A percentile compares a stretch with the other conserved stretches of the same genome.
These are phyloP conservation scores for Phytophthora podocarpi DNA, from an alignment of 352 stramenopile genomes.

Conservation along the genomic window DNA sequence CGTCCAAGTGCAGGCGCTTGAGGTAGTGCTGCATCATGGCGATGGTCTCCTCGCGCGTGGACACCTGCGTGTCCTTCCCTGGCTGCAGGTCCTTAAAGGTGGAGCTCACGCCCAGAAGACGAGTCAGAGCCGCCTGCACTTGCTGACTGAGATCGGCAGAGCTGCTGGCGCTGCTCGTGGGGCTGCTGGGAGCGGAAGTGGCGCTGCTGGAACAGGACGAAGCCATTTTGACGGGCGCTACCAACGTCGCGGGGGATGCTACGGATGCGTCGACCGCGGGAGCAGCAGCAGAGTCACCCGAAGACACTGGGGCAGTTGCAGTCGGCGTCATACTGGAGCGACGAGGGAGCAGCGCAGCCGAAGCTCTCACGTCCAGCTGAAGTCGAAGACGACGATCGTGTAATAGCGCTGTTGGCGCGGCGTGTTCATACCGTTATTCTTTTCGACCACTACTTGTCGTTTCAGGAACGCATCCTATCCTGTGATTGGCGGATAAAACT, in stretches of 20 bases:
- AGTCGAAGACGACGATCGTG: slow-evolving; percentile 3
- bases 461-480: slow-evolving; percentile 13
- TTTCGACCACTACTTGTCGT: slow-evolving; percentile 14
- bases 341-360: neutral
- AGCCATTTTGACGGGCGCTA: slow-evolving; percentile 13
- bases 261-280: neutral
- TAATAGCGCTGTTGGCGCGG: neutral
- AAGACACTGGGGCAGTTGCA: no score
- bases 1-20: slow-evolving; percentile 49
- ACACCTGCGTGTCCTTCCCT: slow-evolving; percentile 67
- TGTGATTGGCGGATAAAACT: slow-evolving; percentile 10
- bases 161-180: slow-evolving; percentile 25
- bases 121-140: slow-evolving; percentile 59
- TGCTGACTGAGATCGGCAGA: slow-evolving; percentile 28
- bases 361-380: neutral
- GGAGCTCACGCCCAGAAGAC: slow-evolving; percentile 68
- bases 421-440: neutral
- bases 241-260: neutral
- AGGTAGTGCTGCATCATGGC: slow-evolving; percentile 87
- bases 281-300: neutral
- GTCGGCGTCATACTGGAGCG: slow-evolving; percentile 8
- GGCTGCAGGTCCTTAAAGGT: slow-evolving; percentile 72
- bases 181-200: slow-evolving; percentile 31
- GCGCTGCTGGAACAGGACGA: slow-evolving; percentile 22
- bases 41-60: slow-evolving; percentile 78